Evolutionary conservation across 441 rosid genomes (phyloP).

Genomic region (Melastoma candidum): DNA sequence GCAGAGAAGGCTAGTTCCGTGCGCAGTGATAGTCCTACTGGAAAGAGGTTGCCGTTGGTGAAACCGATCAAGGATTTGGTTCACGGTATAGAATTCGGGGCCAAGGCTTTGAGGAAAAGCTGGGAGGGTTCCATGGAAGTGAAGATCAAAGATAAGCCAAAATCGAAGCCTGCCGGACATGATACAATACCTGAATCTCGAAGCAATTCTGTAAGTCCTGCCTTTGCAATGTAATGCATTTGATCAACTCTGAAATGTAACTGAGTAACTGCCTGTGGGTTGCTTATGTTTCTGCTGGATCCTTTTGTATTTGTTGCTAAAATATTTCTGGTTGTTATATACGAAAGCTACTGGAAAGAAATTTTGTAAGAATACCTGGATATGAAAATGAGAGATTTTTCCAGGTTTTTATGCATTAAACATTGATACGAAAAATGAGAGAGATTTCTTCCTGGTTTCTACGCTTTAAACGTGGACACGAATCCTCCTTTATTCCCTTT

Average conservation of each 20-base stretch:
- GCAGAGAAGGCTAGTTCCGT: conserved; percentile 43
- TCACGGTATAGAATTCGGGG: conserved; percentile 75
- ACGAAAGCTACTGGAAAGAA: too few species aligned
- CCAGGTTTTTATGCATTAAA: too few species aligned
- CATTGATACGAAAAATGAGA: too few species aligned
- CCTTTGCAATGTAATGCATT: neutral
- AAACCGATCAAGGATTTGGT: conserved; percentile 40
- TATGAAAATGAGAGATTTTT: too few species aligned
- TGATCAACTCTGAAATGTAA: neutral
- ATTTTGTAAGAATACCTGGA: too few species aligned
- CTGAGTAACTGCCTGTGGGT: too few species aligned
- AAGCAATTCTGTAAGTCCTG: conserved; percentile 51
- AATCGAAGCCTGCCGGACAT: conserved; percentile 30
- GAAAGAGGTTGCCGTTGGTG: conserved; percentile 41
- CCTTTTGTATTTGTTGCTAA: too few species aligned
- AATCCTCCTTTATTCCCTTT: too few species aligned
- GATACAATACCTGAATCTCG: conserved; percentile 46
- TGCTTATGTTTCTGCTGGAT: too few species aligned
- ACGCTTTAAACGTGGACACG: too few species aligned
- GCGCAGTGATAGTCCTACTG: conserved; percentile 40
- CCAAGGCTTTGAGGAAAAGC: conserved; percentile 86
- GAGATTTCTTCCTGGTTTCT: too few species aligned
- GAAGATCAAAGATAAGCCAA: conserved; percentile 44
- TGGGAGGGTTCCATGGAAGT: conserved; percentile 90
- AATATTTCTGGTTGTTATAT: too few species aligned